Conservation (phyloP, 306 rosid species). For the Cicer judaicum region DNA sequence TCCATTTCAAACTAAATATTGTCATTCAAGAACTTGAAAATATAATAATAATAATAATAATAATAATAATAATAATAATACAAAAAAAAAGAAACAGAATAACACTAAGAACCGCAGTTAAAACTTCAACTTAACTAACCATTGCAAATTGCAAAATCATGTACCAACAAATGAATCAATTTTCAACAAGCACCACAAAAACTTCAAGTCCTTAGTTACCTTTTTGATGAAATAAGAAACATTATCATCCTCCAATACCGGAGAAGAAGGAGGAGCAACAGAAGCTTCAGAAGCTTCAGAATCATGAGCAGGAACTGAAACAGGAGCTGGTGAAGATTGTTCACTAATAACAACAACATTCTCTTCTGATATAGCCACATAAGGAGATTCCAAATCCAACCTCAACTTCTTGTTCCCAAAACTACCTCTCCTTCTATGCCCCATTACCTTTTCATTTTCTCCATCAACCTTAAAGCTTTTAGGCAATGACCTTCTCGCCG, state of each 20-base stretch:
- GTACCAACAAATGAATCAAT: conserved; percentile 2
- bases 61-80: background rate
- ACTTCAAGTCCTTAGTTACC: conserved; percentile 55
- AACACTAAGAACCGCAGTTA: conserved; percentile 23
- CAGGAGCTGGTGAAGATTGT: conserved; percentile 33
- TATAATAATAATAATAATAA: background rate
- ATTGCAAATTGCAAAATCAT: conserved; percentile 6
- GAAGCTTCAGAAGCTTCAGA: conserved; percentile 44
- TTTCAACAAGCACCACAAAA: conserved; percentile 12
- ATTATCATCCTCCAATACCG: conserved; percentile 64
- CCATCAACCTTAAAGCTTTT: conserved; percentile 57
- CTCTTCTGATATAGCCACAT: conserved; percentile 51
- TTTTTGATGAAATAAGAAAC: conserved; percentile 80
- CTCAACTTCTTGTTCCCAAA: conserved; percentile 69
- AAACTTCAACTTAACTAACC: conserved; percentile 3
- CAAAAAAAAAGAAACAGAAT: background rate
- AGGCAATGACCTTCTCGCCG: conserved; percentile 74
- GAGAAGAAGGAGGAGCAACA: conserved; percentile 39
- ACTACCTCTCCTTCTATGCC: conserved; percentile 54
- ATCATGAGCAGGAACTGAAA: conserved; percentile 40
- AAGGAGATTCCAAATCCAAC: conserved; percentile 74
- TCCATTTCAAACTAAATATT: background rate
- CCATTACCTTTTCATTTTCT: conserved; percentile 50
- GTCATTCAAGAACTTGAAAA: background rate
- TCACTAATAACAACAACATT: conserved; percentile 7